Evolutionary conservation across 169 alveolate genomes (phyloP).

Genomic region (Cryptosporidium tyzzeri): DNA sequence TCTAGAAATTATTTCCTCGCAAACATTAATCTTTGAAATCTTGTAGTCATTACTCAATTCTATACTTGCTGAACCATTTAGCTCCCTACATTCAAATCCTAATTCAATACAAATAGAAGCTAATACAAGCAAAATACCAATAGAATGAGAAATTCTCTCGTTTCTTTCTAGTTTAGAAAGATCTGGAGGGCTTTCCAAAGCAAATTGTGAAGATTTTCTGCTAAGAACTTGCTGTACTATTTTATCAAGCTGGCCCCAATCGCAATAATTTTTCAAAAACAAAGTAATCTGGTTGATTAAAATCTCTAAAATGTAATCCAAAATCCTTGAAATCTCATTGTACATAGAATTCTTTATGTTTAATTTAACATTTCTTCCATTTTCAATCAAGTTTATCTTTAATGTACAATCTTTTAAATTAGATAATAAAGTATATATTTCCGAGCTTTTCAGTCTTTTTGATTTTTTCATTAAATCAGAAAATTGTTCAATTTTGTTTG

Average conservation of each 20-base stretch:
- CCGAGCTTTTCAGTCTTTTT: constrained; percentile 23
- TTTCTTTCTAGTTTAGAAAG: constrained; percentile 4
- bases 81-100: not conserved
- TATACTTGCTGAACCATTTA: not conserved
- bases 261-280: constrained; percentile 27
- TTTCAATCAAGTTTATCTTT: not conserved
- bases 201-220: not conserved
- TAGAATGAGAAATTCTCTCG: not conserved
- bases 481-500: constrained; percentile 15
- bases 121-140: constrained; percentile 21
- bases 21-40: not conserved
- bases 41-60: not conserved
- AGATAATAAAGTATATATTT: not conserved
- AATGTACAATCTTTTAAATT: not conserved
- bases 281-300: constrained; percentile 3
- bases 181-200: not conserved
- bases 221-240: constrained; percentile 20
- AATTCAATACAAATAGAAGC: constrained; percentile 20
- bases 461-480: not conserved
- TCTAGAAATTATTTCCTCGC: constrained; percentile 9
- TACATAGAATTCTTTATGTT: constrained; percentile 10
- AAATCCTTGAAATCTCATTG: constrained; percentile 8
- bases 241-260: constrained; percentile 67
- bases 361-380: not conserved
- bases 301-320: constrained; percentile 8